Base-by-base conservation (phyloP, 192 early-diverging fungal genomes). In the Mortierella hygrophila region DNA sequence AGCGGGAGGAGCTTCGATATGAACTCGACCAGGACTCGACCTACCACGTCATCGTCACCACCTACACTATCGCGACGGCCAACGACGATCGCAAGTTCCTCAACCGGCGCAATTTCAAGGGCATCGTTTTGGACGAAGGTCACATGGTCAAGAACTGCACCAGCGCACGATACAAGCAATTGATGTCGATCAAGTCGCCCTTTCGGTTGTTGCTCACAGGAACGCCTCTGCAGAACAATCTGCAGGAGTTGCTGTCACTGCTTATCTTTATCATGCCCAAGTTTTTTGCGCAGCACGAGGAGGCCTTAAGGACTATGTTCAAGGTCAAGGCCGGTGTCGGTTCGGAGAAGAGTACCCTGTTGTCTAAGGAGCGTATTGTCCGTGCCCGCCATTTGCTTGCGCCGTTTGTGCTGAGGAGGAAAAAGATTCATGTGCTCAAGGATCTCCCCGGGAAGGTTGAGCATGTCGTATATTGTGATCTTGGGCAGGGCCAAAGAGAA, bases 131-230 rank as follows among this genome's bases (percentile, higher is more conserved):
- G 40, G 97, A 98, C 84, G 97, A 98, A 81, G 97, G 97, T 20
- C 95, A 97, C 70, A 95, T 96, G 94, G 89, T 98, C 73, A 98
- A 98, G 89, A 98, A 98, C 86, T 95, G 94, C 74, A 91, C 91
- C 63, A 95, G 93, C 72, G 89, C 92, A 29, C 88, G 97, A 16
- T 97, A 96, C 88, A 94, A 95, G 75, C 91, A 94, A 78, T 85
- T 98, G 57, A 96, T 93, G 91, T 84, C 90, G 52, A 83, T 90
- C 65, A 78, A 89, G 38, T 88, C 91, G 2, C 88, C 90, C 16
- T 95, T 94, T 76, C 87, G 93, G 13, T 75, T 96, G 10, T 80
- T 98, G 42, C 87, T 97, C 2, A 98, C 96, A 1, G 97, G 97
- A 55, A 99, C 97, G 18, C 94, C 94, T 8, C 75, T 92, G 41